A percentile compares a stretch with the other conserved stretches of the same genome.
These are phyloP conservation scores for Cutaneotrichosporon spelunceum DNA, from an alignment of 1,284 basidiomycete species.

Conservation along the genomic window DNA sequence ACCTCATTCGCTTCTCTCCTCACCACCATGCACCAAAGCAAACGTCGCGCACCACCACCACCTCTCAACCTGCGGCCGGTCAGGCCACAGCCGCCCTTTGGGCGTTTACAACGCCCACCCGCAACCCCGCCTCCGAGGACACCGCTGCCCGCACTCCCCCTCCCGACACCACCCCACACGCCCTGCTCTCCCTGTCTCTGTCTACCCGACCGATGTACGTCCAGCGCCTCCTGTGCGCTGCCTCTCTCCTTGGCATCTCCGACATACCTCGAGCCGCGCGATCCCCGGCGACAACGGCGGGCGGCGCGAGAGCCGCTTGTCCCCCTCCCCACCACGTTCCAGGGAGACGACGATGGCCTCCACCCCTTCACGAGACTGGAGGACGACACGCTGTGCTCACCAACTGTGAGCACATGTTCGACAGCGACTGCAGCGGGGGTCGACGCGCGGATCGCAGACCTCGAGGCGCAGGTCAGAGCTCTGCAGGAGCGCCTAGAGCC, in stretches of 20 bases:
- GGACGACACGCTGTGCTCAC: background rate
- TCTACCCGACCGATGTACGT: background rate
- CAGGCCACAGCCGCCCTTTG: background rate
- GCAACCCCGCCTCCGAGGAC: background rate
- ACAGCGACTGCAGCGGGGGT: background rate
- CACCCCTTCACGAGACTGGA: background rate
- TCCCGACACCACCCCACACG: background rate
- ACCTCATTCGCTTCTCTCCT: background rate
- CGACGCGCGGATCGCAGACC: conserved; percentile 4
- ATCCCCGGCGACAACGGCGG: background rate
- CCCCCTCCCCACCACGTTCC: background rate
- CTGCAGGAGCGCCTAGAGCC: background rate
- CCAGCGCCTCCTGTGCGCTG: background rate
- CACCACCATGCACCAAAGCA: conserved; percentile 1
- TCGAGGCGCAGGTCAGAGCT: background rate
- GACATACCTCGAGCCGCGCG: background rate
- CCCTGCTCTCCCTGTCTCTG: background rate
- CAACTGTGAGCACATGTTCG: background rate
- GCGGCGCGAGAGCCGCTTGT: background rate
- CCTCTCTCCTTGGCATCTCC: background rate
- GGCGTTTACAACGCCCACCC: background rate
- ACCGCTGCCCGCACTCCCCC: background rate
- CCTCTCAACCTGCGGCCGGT: background rate
- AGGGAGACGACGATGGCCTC: background rate
- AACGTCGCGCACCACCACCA: background rate